Percentiles rank a stretch among this genome's conserved stretches.
These are phyloP conservation scores for Friedmanniomyces endolithicus DNA, from an alignment of 495 filamentous ascomycete species.

Conservation along the genomic window DNA sequence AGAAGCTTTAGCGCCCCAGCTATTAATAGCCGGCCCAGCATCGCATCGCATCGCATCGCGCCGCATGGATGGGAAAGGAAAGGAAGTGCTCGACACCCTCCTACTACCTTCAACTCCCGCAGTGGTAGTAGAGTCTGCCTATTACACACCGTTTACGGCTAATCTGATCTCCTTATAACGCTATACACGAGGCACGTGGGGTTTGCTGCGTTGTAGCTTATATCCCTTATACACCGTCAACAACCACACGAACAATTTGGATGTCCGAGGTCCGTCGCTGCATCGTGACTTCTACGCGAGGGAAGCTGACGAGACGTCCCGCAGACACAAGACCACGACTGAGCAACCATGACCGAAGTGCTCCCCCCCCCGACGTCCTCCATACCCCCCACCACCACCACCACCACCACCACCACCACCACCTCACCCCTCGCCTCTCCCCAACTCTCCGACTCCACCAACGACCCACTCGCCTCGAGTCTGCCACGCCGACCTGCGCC, in stretches of 20 bases:
- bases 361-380: constrained; percentile 15
- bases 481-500: neutral
- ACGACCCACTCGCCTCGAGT: neutral
- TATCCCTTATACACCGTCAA: too few species aligned
- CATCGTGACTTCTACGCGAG: neutral
- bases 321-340: neutral
- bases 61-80: neutral
- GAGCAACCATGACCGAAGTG: constrained; percentile 21
- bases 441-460: constrained; percentile 3
- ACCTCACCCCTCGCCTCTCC: neutral
- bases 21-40: neutral
- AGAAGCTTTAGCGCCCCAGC: neutral
- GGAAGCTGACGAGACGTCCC: neutral
- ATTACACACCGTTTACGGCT: too few species aligned
- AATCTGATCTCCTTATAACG: too few species aligned
- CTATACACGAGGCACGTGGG: too few species aligned
- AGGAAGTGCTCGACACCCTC: too few species aligned
- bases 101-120: too few species aligned
- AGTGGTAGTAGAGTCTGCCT: too few species aligned
- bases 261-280: neutral
- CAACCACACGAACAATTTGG: neutral
- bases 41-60: neutral
- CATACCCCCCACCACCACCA: constrained; percentile 4
- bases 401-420: neutral
- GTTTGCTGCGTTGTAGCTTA: too few species aligned